These are phyloP conservation scores for Mortierella sp. DNA, from an alignment of 371 early-diverging fungal genomes.

Conservation along the genomic window DNA sequence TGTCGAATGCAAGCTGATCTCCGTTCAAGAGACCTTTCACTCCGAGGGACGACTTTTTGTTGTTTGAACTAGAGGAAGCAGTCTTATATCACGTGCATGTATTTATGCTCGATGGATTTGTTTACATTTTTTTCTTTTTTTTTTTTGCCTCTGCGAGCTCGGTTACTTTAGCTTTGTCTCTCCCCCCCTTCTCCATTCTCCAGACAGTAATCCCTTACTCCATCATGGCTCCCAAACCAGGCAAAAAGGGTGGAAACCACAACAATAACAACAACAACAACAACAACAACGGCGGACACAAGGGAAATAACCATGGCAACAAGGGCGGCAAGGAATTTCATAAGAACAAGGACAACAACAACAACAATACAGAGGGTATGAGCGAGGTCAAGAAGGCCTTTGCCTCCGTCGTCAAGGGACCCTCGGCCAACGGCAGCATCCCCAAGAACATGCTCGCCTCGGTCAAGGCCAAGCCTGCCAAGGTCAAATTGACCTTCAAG, in stretches of 20 bases:
- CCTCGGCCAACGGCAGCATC: constrained; percentile 55
- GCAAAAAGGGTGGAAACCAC: constrained; percentile 22
- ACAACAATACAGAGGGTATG: constrained; percentile 15
- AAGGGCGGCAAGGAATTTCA: constrained; percentile 9
- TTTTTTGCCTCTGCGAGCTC: constrained; percentile 1
- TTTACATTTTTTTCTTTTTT: constrained; percentile 18
- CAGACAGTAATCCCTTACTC: constrained; percentile 6
- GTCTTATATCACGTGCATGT: neutral
- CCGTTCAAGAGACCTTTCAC: neutral
- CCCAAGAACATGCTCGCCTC: constrained; percentile 53
- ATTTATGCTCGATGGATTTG: neutral
- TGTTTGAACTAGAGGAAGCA: constrained; percentile 1
- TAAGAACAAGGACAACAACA: neutral
- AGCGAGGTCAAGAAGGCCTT: constrained; percentile 56
- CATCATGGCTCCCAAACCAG: constrained; percentile 18
- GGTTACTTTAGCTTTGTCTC: neutral
- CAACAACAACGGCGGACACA: constrained; percentile 5
- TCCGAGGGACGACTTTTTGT: constrained; percentile 4
- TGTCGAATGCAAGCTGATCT: neutral
- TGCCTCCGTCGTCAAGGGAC: constrained; percentile 51
- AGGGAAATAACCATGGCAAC: constrained; percentile 16
- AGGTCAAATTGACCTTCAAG: constrained; percentile 56
- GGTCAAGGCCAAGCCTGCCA: constrained; percentile 36
- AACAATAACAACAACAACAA: constrained; percentile 10
- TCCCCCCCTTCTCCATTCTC: constrained; percentile 4